Percentiles rank a stretch among this genome's conserved stretches.
Conservation (phyloP, 1,139 yeast genomes). For the Geotrichum carabidarum region DNA sequence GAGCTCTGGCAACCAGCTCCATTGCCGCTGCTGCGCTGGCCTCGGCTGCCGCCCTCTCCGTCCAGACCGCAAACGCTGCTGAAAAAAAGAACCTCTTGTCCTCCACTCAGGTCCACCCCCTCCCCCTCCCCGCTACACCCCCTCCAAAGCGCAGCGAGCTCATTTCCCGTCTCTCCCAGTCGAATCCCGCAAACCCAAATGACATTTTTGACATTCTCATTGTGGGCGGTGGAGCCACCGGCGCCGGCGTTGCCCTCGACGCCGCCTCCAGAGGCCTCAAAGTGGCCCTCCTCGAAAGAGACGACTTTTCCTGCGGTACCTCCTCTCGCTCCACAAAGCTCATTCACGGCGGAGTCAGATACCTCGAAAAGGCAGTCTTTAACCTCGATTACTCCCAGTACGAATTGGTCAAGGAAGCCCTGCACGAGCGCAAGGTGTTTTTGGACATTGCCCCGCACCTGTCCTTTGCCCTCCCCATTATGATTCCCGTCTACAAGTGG, state of each 20-base stretch:
- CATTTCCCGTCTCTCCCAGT: constrained; percentile 10
- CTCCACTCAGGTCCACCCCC: constrained; percentile 4
- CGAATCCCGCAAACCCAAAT: constrained; percentile 14
- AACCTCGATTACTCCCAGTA: constrained; percentile 80
- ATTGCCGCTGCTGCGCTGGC: background rate
- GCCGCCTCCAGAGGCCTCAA: constrained; percentile 87
- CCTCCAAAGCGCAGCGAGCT: constrained; percentile 16
- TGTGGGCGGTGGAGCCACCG: constrained; percentile 96
- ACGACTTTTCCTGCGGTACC: constrained; percentile 88
- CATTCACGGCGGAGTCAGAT: constrained; percentile 97
- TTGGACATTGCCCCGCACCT: constrained; percentile 91
- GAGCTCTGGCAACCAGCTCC: constrained; percentile 3
- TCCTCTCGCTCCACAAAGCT: constrained; percentile 93
- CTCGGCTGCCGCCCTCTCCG: constrained; percentile 1
- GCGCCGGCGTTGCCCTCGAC: constrained; percentile 89
- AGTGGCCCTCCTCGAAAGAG: constrained; percentile 79
- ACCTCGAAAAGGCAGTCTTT: constrained; percentile 91
- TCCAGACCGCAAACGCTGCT: constrained; percentile 1
- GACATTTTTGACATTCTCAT: constrained; percentile 63
- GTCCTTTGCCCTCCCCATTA: constrained; percentile 79
- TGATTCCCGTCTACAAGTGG: constrained; percentile 92
- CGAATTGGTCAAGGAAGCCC: constrained; percentile 88
- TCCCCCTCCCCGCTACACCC: constrained; percentile 12
- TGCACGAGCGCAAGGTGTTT: constrained; percentile 86
- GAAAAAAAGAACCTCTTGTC: constrained; percentile 1